These are phyloP conservation scores for Spatholobus suberectus DNA, from an alignment of 306 rosid species.

Conservation along the genomic window DNA sequence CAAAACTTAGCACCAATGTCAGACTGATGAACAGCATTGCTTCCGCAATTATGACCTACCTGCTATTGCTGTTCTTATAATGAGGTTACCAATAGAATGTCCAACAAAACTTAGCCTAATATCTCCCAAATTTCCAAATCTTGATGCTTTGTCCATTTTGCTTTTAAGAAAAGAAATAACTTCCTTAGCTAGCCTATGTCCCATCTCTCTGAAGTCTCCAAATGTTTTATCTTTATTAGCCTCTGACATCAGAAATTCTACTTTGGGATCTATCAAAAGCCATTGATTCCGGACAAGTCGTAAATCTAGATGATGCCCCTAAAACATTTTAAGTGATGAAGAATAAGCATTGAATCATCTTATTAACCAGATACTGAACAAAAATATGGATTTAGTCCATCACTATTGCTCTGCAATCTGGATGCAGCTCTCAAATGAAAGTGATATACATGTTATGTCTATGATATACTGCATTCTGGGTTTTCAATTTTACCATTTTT, in stretches of 20 bases:
- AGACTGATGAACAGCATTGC: constrained; percentile 31
- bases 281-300: constrained; percentile 94
- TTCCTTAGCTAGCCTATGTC: constrained; percentile 88
- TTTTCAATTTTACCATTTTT: constrained; percentile 18
- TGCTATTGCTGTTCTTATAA: constrained; percentile 87
- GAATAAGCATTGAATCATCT: constrained; percentile 27
- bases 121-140: constrained; percentile 66
- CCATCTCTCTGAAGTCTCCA: constrained; percentile 96
- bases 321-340: constrained; percentile 39
- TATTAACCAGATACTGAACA: constrained; percentile 35
- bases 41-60: constrained; percentile 54
- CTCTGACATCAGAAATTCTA: constrained; percentile 91
- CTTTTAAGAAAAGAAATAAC: constrained; percentile 73
- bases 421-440: constrained; percentile 32
- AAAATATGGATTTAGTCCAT: constrained; percentile 9
- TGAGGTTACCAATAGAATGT: constrained; percentile 95
- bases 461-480: not conserved
- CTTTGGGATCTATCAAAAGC: constrained; percentile 86
- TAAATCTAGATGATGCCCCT: constrained; percentile 97
- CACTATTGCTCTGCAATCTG: constrained; percentile 13
- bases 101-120: constrained; percentile 92
- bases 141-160: constrained; percentile 80
- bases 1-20: constrained; percentile 42
- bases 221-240: constrained; percentile 91
- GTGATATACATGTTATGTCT: constrained; percentile 8